Base-by-base conservation (phyloP, 164 flowering plant genomes). In the Nymphaea thermarum region DNA sequence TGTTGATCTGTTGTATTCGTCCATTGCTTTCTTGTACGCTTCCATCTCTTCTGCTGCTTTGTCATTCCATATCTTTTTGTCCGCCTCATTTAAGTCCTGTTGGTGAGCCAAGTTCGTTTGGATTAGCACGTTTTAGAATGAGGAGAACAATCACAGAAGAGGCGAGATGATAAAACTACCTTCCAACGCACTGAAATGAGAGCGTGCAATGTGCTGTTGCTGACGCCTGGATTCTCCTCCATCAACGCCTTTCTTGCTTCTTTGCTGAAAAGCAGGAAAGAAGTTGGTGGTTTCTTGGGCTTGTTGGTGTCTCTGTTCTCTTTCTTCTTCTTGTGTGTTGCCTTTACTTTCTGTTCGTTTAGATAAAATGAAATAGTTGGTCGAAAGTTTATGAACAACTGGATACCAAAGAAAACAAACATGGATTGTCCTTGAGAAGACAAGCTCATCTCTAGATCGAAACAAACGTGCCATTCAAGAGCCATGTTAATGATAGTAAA, bases 201-300 rank as follows among this genome's bases (percentile, higher is more conserved):
- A 44, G 96, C 91, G 73, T 51, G 85, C 2, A 91, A 67, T 11
- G 89, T 83, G 4, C 91, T 77, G 65, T 78, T 84, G 78, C 78
- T 88, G 66, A 81, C 77, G 42, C 81, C 95, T 10, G 86, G 84
- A 43, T 84, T 70, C 75, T 87, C 93, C 74, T 86, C 80, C 73
- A 60, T 2, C 65, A 94, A 68, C 68, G 51, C 77, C 76, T 85
- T 86, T 82, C 96, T 88, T 41, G 84, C 71, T 74, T 89, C 96
- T 60, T 84, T 89, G 86, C 97, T 88, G 83, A 87, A 93, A 11
- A 87, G 79, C 60, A 93, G 51, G 82, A 78, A 93, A 16, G 98
- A 93, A 45, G 93, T 81, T 1, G 95, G 87, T n/a, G 98, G 96
- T 76, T 76, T 87, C 79, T 88, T 91, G 11, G 98, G 98, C 75